Evolutionary conservation across 805 yeast genomes (phyloP).

Genomic region (Teunomyces stri): DNA sequence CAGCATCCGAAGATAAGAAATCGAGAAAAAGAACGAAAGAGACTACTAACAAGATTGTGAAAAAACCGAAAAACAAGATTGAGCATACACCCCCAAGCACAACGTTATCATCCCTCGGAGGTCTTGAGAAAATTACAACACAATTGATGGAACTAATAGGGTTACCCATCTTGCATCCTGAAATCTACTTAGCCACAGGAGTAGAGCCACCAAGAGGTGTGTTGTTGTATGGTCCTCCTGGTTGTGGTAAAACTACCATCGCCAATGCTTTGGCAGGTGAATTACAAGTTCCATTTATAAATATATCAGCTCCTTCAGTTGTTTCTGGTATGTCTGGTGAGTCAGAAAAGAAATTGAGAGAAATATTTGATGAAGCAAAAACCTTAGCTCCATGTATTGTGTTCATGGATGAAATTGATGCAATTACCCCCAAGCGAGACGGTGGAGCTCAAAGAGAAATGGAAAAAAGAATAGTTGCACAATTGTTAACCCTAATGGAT

Average conservation of each 20-base stretch:
- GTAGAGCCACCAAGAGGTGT: slow-evolving; percentile 96
- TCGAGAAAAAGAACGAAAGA: slow-evolving; percentile 55
- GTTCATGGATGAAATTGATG: slow-evolving; percentile 96
- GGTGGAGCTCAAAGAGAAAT: slow-evolving; percentile 94
- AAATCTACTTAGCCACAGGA: slow-evolving; percentile 81
- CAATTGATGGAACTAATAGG: slow-evolving; percentile 90
- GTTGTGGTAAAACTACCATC: slow-evolving; percentile 96
- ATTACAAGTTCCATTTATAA: slow-evolving; percentile 86
- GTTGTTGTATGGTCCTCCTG: slow-evolving; percentile 95
- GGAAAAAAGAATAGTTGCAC: slow-evolving; percentile 97
- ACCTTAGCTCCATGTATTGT: slow-evolving; percentile 86
- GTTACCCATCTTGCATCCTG: slow-evolving; percentile 90
- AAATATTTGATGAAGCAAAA: slow-evolving; percentile 90
- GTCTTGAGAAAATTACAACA: slow-evolving; percentile 79
- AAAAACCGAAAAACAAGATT: slow-evolving; percentile 38
- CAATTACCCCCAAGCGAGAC: slow-evolving; percentile 96
- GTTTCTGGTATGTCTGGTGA: slow-evolving; percentile 99
- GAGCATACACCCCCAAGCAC: slow-evolving; percentile 70
- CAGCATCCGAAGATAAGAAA: slow-evolving; percentile 22
- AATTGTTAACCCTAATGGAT: slow-evolving; percentile 90
- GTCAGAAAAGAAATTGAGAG: slow-evolving; percentile 90
- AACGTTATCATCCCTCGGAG: slow-evolving; percentile 77
- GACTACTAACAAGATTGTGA: slow-evolving; percentile 26
- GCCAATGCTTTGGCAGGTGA: slow-evolving; percentile 97
- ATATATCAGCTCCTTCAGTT: slow-evolving; percentile 90